Conservation (phyloP, 2,329 filamentous ascomycete species). For the Aspergillus tanneri region DNA sequence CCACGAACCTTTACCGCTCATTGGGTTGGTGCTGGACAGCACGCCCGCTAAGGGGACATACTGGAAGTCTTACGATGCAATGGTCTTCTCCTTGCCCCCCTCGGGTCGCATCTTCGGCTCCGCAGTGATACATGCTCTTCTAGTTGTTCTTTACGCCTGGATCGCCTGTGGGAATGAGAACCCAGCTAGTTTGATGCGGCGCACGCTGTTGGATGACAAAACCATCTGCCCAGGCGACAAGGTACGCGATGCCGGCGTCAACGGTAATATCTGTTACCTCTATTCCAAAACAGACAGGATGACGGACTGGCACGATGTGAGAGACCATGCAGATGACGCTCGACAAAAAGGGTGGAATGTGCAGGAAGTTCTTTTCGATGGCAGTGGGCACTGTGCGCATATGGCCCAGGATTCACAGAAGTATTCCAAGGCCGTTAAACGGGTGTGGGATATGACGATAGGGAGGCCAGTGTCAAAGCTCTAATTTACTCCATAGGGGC, state of each 20-base stretch:
- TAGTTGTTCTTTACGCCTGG: conserved; percentile 1
- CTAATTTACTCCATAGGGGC: no score
- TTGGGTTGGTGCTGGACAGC: conserved; percentile 25
- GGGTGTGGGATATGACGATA: neutral
- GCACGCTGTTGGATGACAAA: neutral
- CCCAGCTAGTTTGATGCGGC: conserved; percentile 2
- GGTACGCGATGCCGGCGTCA: neutral
- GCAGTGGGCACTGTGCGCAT: neutral
- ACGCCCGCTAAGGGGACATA: conserved; percentile 25
- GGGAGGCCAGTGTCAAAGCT: neutral
- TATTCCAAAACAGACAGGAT: neutral
- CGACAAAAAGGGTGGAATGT: neutral
- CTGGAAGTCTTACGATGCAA: conserved; percentile 14
- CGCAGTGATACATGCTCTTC: neutral
- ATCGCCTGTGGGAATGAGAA: conserved; percentile 8
- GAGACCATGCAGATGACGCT: neutral
- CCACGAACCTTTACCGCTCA: conserved; percentile 16
- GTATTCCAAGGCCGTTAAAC: neutral
- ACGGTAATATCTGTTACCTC: neutral
- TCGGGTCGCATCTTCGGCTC: neutral
- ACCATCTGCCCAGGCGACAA: neutral
- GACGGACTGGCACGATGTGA: conserved; percentile 2
- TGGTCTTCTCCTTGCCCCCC: conserved; percentile 12
- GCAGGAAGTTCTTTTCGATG: conserved; percentile 1
- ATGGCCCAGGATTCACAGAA: neutral